phyloP scores from a whole-genome alignment of 352 stramenopile species.

The Peronospora destructor region DNA sequence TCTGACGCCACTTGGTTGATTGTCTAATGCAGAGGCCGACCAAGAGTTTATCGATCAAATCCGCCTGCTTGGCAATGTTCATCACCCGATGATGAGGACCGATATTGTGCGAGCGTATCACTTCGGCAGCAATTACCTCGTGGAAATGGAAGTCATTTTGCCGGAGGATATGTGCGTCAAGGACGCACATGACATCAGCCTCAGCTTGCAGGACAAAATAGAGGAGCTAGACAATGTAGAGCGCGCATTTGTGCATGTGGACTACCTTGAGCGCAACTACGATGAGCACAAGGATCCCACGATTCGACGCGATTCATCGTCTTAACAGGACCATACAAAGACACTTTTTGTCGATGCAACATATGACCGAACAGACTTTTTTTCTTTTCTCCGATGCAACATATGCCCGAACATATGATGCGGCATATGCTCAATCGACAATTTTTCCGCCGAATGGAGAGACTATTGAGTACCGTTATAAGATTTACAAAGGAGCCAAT shows the following conservation, averaged over 20 bases:
- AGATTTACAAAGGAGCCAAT: background rate
- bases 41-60: constrained; percentile 92
- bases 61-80: constrained; percentile 75
- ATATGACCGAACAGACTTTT: too few relatives aligned
- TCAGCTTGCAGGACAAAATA: constrained; percentile 94
- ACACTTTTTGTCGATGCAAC: background rate
- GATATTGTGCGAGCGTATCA: constrained; percentile 94
- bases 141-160: constrained; percentile 79
- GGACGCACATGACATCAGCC: constrained; percentile 93
- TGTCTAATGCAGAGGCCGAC: constrained; percentile 60
- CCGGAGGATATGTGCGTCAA: constrained; percentile 88
- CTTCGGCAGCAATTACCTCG: constrained; percentile 95
- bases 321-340: background rate
- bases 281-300: constrained; percentile 87
- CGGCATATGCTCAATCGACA: too few relatives aligned
- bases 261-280: constrained; percentile 89
- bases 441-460: too few relatives aligned
- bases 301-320: constrained; percentile 41
- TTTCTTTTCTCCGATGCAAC: too few relatives aligned
- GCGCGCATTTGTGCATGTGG: constrained; percentile 96
- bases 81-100: constrained; percentile 85
- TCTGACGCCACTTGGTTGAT: constrained; percentile 2
- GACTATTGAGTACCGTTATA: background rate
- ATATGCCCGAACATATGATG: too few relatives aligned
- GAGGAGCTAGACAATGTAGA: constrained; percentile 94